Base-by-base conservation (phyloP, 1,139 yeast genomes). In the Scheffersomyces lignicola region DNA sequence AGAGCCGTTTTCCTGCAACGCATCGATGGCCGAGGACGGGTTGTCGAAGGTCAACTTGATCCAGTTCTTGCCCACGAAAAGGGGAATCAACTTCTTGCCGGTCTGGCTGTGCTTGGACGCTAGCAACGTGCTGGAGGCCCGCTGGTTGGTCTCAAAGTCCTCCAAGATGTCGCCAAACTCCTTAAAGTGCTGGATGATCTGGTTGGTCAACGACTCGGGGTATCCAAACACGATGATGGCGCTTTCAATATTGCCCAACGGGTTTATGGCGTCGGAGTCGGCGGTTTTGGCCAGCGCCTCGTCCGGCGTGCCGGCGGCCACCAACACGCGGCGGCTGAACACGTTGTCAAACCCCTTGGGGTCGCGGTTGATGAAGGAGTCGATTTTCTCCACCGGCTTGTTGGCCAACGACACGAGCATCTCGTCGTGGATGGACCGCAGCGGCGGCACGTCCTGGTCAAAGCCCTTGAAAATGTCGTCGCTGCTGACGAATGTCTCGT, bases 201-300 rank as follows among this genome's bases (percentile, higher is more conserved):
- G 73, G 31, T 74, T 71, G 4, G 94, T 78, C 44, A 82, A 67
- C 3, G 78, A 69, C 49, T 90, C 92, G 1, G 95, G 89, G 56
- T 87, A 90, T 1, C 97, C 97, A 60, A 87, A 89, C 9, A 90
- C 88, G 28, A 89, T 63, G 2, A 92, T 85, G 0, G 95, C 87
- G 31, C 79, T 68, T 40, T 79, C 86, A 21, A 61, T 58, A 34
- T 56, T 47, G 31, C 47, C 44, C 38, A 58, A 44, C 8, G 65
- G 57, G 39, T 55, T 56, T 12, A 44, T 36, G 24, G 51, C 27
- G 16, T 36, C 37, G 12, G 24, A 30, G 13, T 33, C 35, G 17
- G 37, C 47, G 33, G 29, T 33, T 24, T 23, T 39, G 23, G 32
- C 32, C 13, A 11, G 11, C 18, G n/a, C 21, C 7, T 29, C 10